Percentiles rank a stretch among this genome's conserved stretches.
phyloP scores from a whole-genome alignment of 345 rosid species.

The Carallia pectinifolia region DNA sequence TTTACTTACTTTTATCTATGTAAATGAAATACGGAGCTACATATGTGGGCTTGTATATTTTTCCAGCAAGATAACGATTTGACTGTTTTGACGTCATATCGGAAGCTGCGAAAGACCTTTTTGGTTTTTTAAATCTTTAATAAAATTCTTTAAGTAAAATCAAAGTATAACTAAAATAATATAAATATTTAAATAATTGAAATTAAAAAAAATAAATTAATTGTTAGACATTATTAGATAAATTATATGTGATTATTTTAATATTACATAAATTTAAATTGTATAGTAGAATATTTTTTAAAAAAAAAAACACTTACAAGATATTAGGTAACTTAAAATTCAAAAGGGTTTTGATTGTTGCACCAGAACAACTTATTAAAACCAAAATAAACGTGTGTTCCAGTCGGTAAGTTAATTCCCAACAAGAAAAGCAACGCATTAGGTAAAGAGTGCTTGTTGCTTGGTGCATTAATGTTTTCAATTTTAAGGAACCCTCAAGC shows the following conservation, averaged over 20 bases:
- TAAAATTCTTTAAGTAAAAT: too few species aligned
- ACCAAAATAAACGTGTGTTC: constrained; percentile 12
- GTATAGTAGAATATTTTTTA: too few species aligned
- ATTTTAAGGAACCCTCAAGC: constrained; percentile 35
- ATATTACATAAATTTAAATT: too few species aligned
- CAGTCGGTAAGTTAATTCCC: constrained; percentile 23
- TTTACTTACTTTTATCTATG: constrained; percentile 13
- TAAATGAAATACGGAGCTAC: constrained; percentile 28
- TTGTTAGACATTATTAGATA: too few species aligned
- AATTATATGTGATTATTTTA: too few species aligned
- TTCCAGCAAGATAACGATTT: constrained; percentile 21
- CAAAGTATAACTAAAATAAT: too few species aligned
- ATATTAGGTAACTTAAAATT: constrained; percentile 1
- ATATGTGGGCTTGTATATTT: constrained; percentile 10
- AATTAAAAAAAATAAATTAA: too few species aligned
- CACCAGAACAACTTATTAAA: constrained; percentile 28
- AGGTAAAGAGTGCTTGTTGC: constrained; percentile 60
- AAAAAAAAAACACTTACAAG: not conserved
- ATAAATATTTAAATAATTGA: too few species aligned
- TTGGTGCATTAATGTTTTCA: constrained; percentile 27
- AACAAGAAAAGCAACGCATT: constrained; percentile 40
- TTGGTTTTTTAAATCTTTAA: too few species aligned
- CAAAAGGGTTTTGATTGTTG: constrained; percentile 24
- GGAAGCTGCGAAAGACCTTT: not conserved
- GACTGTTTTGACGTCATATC: constrained; percentile 27